phyloP scores from a whole-genome alignment of 2,329 filamentous ascomycete species.

The Aspergillus terreus region DNA sequence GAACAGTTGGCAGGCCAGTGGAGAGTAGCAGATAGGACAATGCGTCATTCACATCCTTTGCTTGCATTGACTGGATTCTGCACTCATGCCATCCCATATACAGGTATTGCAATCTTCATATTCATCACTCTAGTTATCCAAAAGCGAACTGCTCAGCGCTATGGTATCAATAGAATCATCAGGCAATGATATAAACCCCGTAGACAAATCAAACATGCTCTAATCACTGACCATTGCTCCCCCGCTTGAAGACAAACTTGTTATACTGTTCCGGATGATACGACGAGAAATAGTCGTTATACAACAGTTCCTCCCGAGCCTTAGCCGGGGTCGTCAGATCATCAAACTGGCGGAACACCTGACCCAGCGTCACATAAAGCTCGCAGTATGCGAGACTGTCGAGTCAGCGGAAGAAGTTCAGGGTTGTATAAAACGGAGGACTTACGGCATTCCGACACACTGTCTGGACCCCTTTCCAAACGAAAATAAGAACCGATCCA shows the following conservation, averaged over 20 bases:
- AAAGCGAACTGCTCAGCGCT: no score
- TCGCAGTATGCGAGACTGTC: slow-evolving; percentile 32
- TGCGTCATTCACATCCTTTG: not conserved
- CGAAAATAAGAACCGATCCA: slow-evolving; percentile 33
- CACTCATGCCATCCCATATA: no score
- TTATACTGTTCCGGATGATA: slow-evolving; percentile 16
- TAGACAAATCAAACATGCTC: not conserved
- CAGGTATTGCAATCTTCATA: no score
- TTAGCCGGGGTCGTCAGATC: slow-evolving; percentile 17
- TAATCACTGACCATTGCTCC: not conserved
- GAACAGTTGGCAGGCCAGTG: not conserved
- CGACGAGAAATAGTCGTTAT: slow-evolving; percentile 29
- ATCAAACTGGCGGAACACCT: slow-evolving; percentile 27
- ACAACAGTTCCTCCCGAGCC: slow-evolving; percentile 21
- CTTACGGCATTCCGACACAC: slow-evolving; percentile 33
- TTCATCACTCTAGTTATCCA: no score
- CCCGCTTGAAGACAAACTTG: slow-evolving; percentile 19
- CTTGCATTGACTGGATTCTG: no score
- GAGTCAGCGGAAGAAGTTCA: not conserved
- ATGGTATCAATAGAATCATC: not conserved
- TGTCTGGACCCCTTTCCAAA: slow-evolving; percentile 35
- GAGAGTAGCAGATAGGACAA: not conserved
- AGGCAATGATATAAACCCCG: not conserved
- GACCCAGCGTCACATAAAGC: slow-evolving; percentile 30
- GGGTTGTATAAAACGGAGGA: not conserved